Conservation (phyloP, 352 stramenopile species). For the Globisporangium middletonii region DNA sequence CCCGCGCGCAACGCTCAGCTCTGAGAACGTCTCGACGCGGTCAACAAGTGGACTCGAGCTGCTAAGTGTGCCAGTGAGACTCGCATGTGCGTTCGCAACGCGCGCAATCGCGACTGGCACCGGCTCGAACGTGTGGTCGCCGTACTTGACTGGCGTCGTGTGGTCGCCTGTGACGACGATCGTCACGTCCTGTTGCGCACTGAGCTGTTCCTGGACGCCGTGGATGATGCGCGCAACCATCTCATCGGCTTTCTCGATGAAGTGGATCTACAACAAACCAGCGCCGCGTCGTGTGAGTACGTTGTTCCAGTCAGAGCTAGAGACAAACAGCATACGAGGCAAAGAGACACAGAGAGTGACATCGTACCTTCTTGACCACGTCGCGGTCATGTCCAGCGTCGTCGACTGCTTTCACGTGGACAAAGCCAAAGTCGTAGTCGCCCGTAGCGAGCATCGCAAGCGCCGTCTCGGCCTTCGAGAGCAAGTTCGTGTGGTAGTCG, state of each 20-base stretch:
- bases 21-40: constrained; percentile 50
- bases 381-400: constrained; percentile 83
- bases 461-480: constrained; percentile 74
- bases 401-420: constrained; percentile 85
- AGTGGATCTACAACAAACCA: constrained; percentile 41
- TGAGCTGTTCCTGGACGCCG: constrained; percentile 35
- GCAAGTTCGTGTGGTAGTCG: constrained; percentile 81
- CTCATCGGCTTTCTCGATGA: constrained; percentile 78
- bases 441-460: constrained; percentile 32
- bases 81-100: constrained; percentile 26
- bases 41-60: constrained; percentile 31
- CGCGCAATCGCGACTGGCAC: constrained; percentile 77
- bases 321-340: too few species aligned
- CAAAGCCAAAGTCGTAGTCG: constrained; percentile 74
- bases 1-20: constrained; percentile 61
- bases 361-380: constrained; percentile 63
- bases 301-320: too few species aligned
- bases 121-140: constrained; percentile 84
- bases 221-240: constrained; percentile 66
- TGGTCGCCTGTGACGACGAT: constrained; percentile 86
- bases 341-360: background rate
- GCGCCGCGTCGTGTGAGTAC: background rate
- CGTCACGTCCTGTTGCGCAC: constrained; percentile 45
- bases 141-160: constrained; percentile 82
- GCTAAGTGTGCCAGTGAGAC: constrained; percentile 7